Evolutionary conservation across 2,329 filamentous ascomycete genomes (phyloP).

Genomic region (Camptophora hylomeconis): DNA sequence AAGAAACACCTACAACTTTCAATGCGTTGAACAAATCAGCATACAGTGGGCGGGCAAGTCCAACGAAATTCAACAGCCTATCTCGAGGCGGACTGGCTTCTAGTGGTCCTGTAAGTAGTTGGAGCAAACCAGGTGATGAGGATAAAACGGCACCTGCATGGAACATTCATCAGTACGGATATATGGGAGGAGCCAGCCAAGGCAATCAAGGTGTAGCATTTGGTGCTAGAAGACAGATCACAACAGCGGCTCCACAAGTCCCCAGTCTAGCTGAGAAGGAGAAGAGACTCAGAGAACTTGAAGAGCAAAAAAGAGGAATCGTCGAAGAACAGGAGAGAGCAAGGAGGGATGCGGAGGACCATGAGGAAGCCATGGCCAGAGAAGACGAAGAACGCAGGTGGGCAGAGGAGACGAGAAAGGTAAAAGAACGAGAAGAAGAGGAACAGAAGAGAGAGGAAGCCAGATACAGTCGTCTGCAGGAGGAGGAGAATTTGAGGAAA

Average conservation of each 20-base stretch:
- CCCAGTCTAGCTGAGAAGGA: conserved; percentile 79
- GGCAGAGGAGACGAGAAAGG: conserved; percentile 32
- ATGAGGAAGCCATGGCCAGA: conserved; percentile 33
- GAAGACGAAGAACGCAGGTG: conserved; percentile 33
- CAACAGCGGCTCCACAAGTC: conserved; percentile 63
- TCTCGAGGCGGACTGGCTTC: conserved; percentile 22
- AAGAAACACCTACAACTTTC: conserved; percentile 24
- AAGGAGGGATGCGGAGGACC: conserved; percentile 36
- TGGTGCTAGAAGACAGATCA: conserved; percentile 85
- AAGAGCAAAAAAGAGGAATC: conserved; percentile 41
- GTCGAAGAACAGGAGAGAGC: conserved; percentile 42
- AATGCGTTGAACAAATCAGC: conserved; percentile 29
- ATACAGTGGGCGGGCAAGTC: conserved; percentile 43
- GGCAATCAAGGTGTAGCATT: conserved; percentile 90
- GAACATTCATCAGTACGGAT: conserved; percentile 98
- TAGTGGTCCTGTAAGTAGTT: conserved; percentile 57
- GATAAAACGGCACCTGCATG: conserved; percentile 73
- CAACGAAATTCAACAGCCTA: conserved; percentile 32
- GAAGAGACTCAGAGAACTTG: conserved; percentile 44
- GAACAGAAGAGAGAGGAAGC: conserved; percentile 38
- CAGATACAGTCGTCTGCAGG: conserved; percentile 33
- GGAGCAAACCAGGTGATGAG: conserved; percentile 79
- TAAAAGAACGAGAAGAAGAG: conserved; percentile 31
- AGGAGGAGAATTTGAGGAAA: conserved; percentile 34
- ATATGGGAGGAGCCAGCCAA: conserved; percentile 94